Percentiles rank a stretch among this genome's conserved stretches.
Conservation (phyloP, 352 stramenopile species). For the Albugo candida region DNA sequence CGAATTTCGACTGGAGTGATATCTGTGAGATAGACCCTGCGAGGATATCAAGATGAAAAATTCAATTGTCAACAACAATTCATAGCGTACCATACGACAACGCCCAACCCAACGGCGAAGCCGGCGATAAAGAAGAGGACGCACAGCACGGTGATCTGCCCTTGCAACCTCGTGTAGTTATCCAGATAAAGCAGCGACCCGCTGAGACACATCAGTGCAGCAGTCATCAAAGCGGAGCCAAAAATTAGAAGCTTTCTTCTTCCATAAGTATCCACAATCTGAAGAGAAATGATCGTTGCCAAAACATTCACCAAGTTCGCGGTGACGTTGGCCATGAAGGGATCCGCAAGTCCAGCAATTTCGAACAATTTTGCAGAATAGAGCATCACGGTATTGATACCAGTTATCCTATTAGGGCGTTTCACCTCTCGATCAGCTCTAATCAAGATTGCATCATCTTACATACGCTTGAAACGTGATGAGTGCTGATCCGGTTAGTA, state of each 20-base stretch:
- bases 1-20: slow-evolving; percentile 78
- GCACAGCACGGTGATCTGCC: slow-evolving; percentile 43
- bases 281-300: slow-evolving; percentile 58
- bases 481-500: slow-evolving; percentile 35
- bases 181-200: slow-evolving; percentile 40
- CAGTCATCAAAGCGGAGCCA: slow-evolving; percentile 55
- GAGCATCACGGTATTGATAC: slow-evolving; percentile 84
- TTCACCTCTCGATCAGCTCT: background rate
- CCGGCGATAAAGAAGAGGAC: slow-evolving; percentile 68
- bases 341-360: slow-evolving; percentile 71
- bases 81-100: slow-evolving; percentile 44
- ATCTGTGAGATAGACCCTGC: slow-evolving; percentile 68
- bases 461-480: slow-evolving; percentile 8
- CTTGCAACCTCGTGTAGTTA: slow-evolving; percentile 23
- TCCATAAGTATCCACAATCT: slow-evolving; percentile 53
- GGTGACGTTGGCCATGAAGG: slow-evolving; percentile 59
- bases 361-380: slow-evolving; percentile 85
- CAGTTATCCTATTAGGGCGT: slow-evolving; percentile 35
- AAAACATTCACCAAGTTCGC: slow-evolving; percentile 56
- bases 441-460: background rate
- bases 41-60: slow-evolving; percentile 1
- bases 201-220: slow-evolving; percentile 43
- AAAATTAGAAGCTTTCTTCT: slow-evolving; percentile 48
- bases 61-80: background rate
- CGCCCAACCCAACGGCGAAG: slow-evolving; percentile 66